A percentile compares a stretch with the other conserved stretches of the same genome.
These are phyloP conservation scores for Graphiopsis chlorocephala DNA, from an alignment of 2,329 filamentous ascomycete species.

Conservation along the genomic window DNA sequence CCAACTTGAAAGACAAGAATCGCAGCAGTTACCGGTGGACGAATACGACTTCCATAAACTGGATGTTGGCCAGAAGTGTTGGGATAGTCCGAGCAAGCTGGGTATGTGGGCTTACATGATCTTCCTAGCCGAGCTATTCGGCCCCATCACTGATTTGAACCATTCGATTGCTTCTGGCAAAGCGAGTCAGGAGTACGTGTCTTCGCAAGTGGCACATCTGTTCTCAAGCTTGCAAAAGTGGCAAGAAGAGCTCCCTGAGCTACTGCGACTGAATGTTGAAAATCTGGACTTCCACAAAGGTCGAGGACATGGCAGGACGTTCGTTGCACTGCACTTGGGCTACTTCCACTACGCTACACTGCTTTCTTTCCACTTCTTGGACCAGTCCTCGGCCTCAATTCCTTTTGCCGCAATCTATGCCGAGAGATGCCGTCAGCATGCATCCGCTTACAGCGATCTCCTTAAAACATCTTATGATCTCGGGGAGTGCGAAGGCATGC, in stretches of 20 bases:
- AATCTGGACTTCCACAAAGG: constrained; percentile 41
- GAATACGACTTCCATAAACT: constrained; percentile 36
- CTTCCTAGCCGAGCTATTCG: constrained; percentile 39
- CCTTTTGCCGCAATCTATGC: constrained; percentile 10
- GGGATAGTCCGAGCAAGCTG: constrained; percentile 27
- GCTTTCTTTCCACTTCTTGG: constrained; percentile 49
- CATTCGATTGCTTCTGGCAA: constrained; percentile 29
- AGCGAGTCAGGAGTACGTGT: background rate
- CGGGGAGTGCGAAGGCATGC: constrained; percentile 42
- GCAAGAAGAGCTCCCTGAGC: background rate
- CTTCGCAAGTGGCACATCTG: background rate
- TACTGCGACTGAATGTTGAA: background rate
- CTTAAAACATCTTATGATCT: constrained; percentile 40
- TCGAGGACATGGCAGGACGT: constrained; percentile 43
- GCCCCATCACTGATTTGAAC: constrained; percentile 43
- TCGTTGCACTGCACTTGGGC: constrained; percentile 47
- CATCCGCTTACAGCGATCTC: constrained; percentile 41
- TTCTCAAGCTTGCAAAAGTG: constrained; percentile 3
- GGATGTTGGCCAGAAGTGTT: constrained; percentile 3
- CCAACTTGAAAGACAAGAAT: constrained; percentile 24
- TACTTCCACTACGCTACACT: constrained; percentile 49
- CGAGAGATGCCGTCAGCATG: constrained; percentile 34
- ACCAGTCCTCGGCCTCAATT: constrained; percentile 27
- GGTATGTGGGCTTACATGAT: constrained; percentile 44
- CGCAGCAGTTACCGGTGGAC: constrained; percentile 37